Conservation (phyloP, 164 flowering plant genomes). For the Kingdonia uniflora region DNA sequence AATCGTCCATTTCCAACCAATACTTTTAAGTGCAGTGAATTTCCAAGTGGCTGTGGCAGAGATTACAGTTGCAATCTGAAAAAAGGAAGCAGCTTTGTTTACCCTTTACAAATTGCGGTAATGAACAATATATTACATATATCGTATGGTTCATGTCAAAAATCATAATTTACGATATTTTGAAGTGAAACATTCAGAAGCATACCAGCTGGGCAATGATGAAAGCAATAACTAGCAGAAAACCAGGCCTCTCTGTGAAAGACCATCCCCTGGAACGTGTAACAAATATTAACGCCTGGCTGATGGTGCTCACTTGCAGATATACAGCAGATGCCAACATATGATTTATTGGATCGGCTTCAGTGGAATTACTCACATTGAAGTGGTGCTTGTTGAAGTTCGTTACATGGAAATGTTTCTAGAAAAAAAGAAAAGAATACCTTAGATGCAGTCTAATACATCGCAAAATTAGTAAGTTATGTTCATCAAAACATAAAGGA, state of each 20-base stretch:
- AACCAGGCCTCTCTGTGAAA: constrained; percentile 68
- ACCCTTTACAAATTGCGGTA: neutral
- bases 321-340: constrained; percentile 69
- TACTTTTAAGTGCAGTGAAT: constrained; percentile 76
- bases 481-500: no score
- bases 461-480: no score
- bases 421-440: no score
- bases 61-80: constrained; percentile 71
- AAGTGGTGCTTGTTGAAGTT: no score
- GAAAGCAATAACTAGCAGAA: constrained; percentile 56
- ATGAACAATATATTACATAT: no score
- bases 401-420: no score
- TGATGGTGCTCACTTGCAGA: constrained; percentile 86
- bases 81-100: constrained; percentile 1
- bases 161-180: no score
- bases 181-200: neutral
- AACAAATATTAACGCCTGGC: constrained; percentile 87
- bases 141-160: no score
- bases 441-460: no score
- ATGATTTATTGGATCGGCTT: no score
- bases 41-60: constrained; percentile 82
- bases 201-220: constrained; percentile 73
- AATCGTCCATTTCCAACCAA: constrained; percentile 98
- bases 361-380: no score
- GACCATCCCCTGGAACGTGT: constrained; percentile 87